Conservation (phyloP, 805 yeast species). For the Cyberlindnera meyerae region DNA sequence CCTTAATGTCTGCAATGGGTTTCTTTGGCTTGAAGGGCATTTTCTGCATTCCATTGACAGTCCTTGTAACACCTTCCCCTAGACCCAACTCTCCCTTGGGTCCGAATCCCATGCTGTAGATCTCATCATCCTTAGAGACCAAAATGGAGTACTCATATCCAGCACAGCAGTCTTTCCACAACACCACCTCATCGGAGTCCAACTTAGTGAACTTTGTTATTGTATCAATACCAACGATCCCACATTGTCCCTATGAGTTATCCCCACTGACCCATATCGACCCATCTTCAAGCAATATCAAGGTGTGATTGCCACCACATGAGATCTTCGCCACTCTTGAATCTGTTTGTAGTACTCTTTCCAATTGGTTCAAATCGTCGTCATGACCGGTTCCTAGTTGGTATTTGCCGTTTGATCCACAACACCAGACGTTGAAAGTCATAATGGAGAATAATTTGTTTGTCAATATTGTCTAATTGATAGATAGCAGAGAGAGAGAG, state of each 20-base stretch:
- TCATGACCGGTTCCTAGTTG: constrained; percentile 64
- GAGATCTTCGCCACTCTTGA: constrained; percentile 39
- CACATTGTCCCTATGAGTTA: constrained; percentile 53
- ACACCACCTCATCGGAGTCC: constrained; percentile 13
- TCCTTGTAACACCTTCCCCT: constrained; percentile 24
- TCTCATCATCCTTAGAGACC: constrained; percentile 33
- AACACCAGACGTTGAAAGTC: constrained; percentile 36
- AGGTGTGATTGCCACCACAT: constrained; percentile 87
- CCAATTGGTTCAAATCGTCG: constrained; percentile 41
- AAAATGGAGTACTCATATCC: constrained; percentile 79
- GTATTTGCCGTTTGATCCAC: constrained; percentile 82
- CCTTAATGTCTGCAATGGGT: constrained; percentile 17
- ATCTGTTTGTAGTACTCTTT: constrained; percentile 8
- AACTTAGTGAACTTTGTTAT: constrained; percentile 16
- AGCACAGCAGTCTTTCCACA: constrained; percentile 52
- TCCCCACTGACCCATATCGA: constrained; percentile 55
- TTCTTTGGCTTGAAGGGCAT: constrained; percentile 9
- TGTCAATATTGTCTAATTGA: too few relatives aligned
- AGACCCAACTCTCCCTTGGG: constrained; percentile 70
- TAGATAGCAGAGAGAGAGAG: too few relatives aligned
- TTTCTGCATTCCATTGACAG: constrained; percentile 1
- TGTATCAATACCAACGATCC: constrained; percentile 17
- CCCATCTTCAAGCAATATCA: constrained; percentile 52
- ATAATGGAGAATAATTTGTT: too few relatives aligned
- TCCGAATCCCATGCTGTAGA: constrained; percentile 61